phyloP scores from a whole-genome alignment of 768 basidiomycete species.

The Podaxis sp. region DNA sequence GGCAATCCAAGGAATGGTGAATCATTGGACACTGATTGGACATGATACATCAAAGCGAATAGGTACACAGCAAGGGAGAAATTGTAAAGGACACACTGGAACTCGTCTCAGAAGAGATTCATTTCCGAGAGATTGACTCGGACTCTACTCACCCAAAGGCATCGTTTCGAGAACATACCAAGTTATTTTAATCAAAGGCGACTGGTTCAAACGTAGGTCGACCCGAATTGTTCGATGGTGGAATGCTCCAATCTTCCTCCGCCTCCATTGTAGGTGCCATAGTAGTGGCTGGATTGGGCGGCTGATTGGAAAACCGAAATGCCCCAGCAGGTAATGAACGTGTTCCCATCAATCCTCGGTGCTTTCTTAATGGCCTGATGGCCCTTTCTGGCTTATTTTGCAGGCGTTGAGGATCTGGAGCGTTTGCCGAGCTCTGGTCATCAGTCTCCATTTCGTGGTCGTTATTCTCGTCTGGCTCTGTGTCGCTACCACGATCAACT shows the following conservation, averaged over 20 bases:
- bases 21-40: neutral
- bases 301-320: slow-evolving; percentile 18
- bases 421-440: neutral
- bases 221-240: neutral
- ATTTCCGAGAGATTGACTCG: neutral
- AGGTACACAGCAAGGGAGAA: slow-evolving; percentile 4
- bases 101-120: neutral
- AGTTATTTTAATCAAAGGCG: slow-evolving; percentile 4
- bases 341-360: slow-evolving; percentile 31
- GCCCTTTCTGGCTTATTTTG: neutral
- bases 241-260: slow-evolving; percentile 13
- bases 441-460: neutral
- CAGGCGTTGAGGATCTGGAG: neutral
- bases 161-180: neutral
- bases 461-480: slow-evolving; percentile 9
- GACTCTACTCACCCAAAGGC: slow-evolving; percentile 1
- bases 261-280: slow-evolving; percentile 2
- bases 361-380: slow-evolving; percentile 41
- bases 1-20: neutral
- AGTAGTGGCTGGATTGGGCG: neutral
- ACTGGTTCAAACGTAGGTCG: slow-evolving; percentile 1
- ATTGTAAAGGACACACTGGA: neutral
- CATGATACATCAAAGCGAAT: slow-evolving; percentile 2
- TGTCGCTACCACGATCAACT: slow-evolving; percentile 20
- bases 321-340: slow-evolving; percentile 37